phyloP scores from a whole-genome alignment of 768 basidiomycete species.

The Gyrodon lividus region DNA sequence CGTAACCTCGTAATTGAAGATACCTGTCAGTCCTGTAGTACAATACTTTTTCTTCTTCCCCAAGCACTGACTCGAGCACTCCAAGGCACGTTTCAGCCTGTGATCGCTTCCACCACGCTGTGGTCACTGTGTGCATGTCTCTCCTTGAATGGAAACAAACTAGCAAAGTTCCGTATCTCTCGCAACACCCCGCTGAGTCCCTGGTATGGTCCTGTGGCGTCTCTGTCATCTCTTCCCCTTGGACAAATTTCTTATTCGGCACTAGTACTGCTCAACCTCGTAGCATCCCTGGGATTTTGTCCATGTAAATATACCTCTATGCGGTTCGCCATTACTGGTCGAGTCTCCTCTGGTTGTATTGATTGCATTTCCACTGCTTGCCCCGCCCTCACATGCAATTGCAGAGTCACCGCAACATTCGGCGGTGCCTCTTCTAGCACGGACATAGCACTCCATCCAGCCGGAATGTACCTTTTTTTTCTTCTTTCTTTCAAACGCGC shows the following conservation, averaged over 20 bases:
- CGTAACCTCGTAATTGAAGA: neutral
- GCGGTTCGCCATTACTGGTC: neutral
- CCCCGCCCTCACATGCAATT: neutral
- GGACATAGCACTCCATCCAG: neutral
- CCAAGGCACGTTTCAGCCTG: neutral
- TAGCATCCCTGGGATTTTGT: neutral
- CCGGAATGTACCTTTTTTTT: too few relatives aligned
- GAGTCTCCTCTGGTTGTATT: neutral
- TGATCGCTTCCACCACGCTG: neutral
- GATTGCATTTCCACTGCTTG: neutral
- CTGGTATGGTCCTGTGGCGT: slow-evolving; percentile 1
- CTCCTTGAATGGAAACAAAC: neutral
- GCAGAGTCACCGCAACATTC: neutral
- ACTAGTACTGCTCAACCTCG: neutral
- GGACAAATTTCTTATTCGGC: neutral
- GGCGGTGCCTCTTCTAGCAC: neutral
- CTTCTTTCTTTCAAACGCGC: too few relatives aligned
- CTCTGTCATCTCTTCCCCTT: neutral
- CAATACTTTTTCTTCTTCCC: too few relatives aligned
- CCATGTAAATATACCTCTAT: neutral
- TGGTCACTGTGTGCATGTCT: neutral
- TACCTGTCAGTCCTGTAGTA: neutral
- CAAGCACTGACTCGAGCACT: too few relatives aligned
- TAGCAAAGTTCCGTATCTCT: neutral
- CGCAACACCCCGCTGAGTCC: neutral